Base-by-base conservation (phyloP, 225 moss, liverwort and hornwort genomes). In the Marchantia polymorpha region DNA sequence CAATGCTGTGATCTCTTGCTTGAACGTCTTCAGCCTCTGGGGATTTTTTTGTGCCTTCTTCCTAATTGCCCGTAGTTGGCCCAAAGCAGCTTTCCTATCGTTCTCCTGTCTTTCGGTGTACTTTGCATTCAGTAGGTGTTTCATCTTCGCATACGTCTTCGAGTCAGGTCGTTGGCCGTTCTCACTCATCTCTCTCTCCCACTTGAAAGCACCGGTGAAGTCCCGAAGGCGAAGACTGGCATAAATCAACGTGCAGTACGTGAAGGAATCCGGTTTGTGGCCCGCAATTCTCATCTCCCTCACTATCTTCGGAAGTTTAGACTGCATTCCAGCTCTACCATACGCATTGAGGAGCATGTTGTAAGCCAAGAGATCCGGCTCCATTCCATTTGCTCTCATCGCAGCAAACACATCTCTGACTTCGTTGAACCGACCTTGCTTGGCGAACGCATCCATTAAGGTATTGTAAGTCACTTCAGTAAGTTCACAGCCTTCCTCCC, bases 271-370 rank as follows among this genome's bases (percentile, higher is more conserved):
- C 14, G 93, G 97, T 69, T 87, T 84, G 66, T 89, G 83, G 5
- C 94, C 93, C 48, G 83, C 83, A 31, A 65, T 69, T 74, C 80
- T 85, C 84, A 99, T 93, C 81, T 99, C 97, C 71, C 19, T 84
- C 79, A 94, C 52, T 56, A 95, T 80, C 14, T 93, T 92, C 56
- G 86, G 84, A 60, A 87, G 75, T 75, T 89, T 93, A 0, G 80
- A 79, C 74, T 89, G 87, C 30, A 90, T 82, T 22, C 93, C 91
- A 25, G 88, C 95, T 76, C 94, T 92, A 77, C 88, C 91, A 69
- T 92, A 94, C 5, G 97, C 89, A 82, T 99, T 99, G 14, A 99
- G 61, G 64, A 99, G 93, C 88, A 99, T 99, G 81, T 99, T 99
- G 77, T 84, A 99, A 64, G 88, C 87, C 91, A 95, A 88, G 46